A percentile compares a stretch with the other conserved stretches of the same genome.
Evolutionary conservation across 2,329 filamentous ascomycete genomes (phyloP).

Genomic region (Aspergillus pseudoterreus): DNA sequence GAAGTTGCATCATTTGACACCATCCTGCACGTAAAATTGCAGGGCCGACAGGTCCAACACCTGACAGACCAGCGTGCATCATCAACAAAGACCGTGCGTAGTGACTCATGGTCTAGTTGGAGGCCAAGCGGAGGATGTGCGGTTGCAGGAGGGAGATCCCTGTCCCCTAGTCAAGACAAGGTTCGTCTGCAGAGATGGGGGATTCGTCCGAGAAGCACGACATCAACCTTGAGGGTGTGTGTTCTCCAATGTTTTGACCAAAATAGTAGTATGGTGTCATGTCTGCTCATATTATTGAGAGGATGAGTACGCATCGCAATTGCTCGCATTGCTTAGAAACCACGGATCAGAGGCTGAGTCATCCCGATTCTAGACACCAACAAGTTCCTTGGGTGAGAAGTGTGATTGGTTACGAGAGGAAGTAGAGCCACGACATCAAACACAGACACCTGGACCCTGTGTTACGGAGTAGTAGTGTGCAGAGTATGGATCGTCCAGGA

Average conservation of each 20-base stretch:
- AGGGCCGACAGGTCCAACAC: background rate
- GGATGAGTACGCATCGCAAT: background rate
- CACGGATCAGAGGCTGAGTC: background rate
- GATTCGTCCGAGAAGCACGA: too few relatives aligned
- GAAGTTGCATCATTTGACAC: slow-evolving; percentile 9
- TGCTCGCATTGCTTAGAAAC: too few relatives aligned
- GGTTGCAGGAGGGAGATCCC: background rate
- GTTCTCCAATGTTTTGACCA: too few relatives aligned
- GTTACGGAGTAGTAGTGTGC: too few relatives aligned
- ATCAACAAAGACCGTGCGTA: slow-evolving; percentile 5
- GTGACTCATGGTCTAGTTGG: slow-evolving; percentile 2
- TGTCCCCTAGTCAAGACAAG: background rate
- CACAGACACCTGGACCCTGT: background rate
- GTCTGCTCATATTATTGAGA: background rate
- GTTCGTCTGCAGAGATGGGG: background rate
- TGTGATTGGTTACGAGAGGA: background rate
- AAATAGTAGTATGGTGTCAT: background rate
- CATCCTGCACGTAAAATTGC: slow-evolving; percentile 2
- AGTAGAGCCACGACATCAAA: background rate
- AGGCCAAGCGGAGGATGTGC: too few relatives aligned
- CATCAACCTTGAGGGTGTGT: too few relatives aligned
- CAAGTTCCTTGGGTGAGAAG: background rate
- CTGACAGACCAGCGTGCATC: slow-evolving; percentile 1
- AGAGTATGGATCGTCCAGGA: too few relatives aligned
- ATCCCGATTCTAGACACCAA: background rate